Conservation (phyloP, 1,139 yeast species). For the Pichia sp. region DNA sequence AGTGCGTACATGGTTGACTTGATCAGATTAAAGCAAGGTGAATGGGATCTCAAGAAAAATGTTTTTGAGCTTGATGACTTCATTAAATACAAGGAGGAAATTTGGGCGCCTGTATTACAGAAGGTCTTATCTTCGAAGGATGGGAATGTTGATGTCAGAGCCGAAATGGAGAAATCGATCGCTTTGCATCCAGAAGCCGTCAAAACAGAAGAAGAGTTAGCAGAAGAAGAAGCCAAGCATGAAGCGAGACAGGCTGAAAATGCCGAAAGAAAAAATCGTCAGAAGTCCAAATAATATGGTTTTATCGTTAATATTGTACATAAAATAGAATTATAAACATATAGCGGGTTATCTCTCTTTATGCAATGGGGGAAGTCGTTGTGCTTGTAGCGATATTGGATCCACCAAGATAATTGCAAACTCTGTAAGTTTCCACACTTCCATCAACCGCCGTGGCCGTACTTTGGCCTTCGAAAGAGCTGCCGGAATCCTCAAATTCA, state of each 20-base stretch:
- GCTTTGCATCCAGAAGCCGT: conserved; percentile 8
- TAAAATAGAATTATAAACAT: neutral
- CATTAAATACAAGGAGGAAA: conserved; percentile 43
- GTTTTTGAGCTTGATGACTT: conserved; percentile 66
- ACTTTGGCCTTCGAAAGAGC: conserved; percentile 1
- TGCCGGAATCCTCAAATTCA: conserved; percentile 21
- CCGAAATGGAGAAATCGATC: conserved; percentile 21
- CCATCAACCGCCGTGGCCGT: neutral
- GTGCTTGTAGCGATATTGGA: too few species aligned
- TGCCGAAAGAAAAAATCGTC: conserved; percentile 7
- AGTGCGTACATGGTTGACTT: conserved; percentile 88
- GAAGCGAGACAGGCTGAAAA: conserved; percentile 8
- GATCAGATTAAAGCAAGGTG: conserved; percentile 67
- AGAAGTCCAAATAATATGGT: conserved; percentile 1
- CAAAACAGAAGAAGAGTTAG: conserved; percentile 5
- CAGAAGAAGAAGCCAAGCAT: conserved; percentile 3
- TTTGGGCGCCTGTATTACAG: conserved; percentile 63
- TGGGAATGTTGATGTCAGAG: conserved; percentile 29
- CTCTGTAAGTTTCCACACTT: conserved; percentile 5
- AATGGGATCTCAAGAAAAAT: conserved; percentile 63
- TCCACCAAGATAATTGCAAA: conserved; percentile 12
- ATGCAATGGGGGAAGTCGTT: too few species aligned
- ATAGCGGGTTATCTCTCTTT: too few species aligned
- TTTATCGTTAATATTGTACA: neutral
- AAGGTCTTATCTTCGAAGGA: conserved; percentile 38